Conservation (phyloP, 2,329 filamentous ascomycete genomes). For the Alternaria dauci region DNA sequence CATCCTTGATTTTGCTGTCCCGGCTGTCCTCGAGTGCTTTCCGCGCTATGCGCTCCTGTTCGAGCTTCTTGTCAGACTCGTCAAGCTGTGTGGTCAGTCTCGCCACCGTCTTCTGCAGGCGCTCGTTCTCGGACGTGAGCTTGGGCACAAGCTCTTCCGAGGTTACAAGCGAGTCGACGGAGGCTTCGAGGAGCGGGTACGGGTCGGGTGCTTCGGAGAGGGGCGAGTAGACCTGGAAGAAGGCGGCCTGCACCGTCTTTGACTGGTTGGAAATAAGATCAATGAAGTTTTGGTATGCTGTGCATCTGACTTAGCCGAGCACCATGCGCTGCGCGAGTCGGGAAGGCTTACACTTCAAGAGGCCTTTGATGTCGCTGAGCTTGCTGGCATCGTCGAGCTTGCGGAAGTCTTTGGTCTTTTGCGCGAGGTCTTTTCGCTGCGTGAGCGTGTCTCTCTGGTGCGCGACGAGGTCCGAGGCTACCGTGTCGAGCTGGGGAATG, state of each 20-base stretch:
- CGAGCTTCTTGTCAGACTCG: slow-evolving; percentile 79
- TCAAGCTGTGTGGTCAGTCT: slow-evolving; percentile 83
- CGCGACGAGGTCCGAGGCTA: slow-evolving; percentile 91
- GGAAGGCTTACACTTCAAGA: slow-evolving; percentile 75
- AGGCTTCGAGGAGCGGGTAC: slow-evolving; percentile 94
- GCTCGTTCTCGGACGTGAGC: slow-evolving; percentile 85
- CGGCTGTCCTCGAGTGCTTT: slow-evolving; percentile 79
- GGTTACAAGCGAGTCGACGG: slow-evolving; percentile 89
- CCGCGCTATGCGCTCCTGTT: slow-evolving; percentile 76
- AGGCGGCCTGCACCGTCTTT: slow-evolving; percentile 91
- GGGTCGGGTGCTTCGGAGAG: slow-evolving; percentile 96
- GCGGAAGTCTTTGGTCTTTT: slow-evolving; percentile 97
- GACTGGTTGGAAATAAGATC: slow-evolving; percentile 95
- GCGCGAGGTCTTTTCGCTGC: slow-evolving; percentile 95
- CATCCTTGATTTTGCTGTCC: slow-evolving; percentile 83
- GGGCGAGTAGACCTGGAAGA: slow-evolving; percentile 90
- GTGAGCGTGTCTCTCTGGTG: slow-evolving; percentile 96
- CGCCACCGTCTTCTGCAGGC: slow-evolving; percentile 80
- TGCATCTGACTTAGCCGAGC: slow-evolving; percentile 31
- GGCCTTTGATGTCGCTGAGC: slow-evolving; percentile 83
- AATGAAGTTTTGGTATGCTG: slow-evolving; percentile 97
- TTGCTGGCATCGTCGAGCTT: slow-evolving; percentile 92
- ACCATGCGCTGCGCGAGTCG: not conserved
- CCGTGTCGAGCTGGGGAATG: slow-evolving; percentile 85
- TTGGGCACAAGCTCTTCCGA: slow-evolving; percentile 93